Evolutionary conservation across 108 stramenopile genomes (phyloP), one percentile per base, ranked within the genome.

Genomic region (Nitzschia putrida): DNA sequence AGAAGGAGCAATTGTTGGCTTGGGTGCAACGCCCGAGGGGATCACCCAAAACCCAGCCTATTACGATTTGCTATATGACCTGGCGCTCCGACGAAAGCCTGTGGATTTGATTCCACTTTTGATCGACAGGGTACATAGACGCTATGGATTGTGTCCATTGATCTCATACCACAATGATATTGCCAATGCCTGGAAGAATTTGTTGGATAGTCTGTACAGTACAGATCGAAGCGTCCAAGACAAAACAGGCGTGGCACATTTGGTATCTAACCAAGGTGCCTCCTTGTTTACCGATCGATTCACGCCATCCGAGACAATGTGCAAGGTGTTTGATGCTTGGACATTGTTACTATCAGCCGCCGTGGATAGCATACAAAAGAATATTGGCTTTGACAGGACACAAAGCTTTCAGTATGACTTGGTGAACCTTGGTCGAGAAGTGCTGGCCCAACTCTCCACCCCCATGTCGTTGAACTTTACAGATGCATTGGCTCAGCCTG

Each of bases 31-130:
- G 9, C 83, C 83, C 3, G 83, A 84, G 55, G 83, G 83, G 9
- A 84, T 84, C 59, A 80, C 80, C 56, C 83, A 84, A 38, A 84
- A 84, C 47, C 83, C 80, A 55, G 54, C 71, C 8, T 84, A 78
- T 42, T 84, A 75, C 39, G 73, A 52, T 23, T 77, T 80, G 54
- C 41, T 84, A 37, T 78, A 73, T 52, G 77, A 80, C n/a, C 67
- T 57, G 43, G 47, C 59, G 22, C 81, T 80, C 55, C 74, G 63
- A n/a, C 38, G 70, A 13, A 41, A 41, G 11, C 73, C 74, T n/a
- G 63, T 71, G 4, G 40, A 58, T 12, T 40, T 76, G 47, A 50
- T 12, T 7, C 3, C 34, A 5, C 61, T 65, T 50, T 18, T 80
- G 43, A 49, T 71, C 22, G 29, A 56, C 13, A 11, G 23, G 47